Base-by-base conservation (phyloP, 495 filamentous ascomycete species). In the Talaromyces ruber region DNA sequence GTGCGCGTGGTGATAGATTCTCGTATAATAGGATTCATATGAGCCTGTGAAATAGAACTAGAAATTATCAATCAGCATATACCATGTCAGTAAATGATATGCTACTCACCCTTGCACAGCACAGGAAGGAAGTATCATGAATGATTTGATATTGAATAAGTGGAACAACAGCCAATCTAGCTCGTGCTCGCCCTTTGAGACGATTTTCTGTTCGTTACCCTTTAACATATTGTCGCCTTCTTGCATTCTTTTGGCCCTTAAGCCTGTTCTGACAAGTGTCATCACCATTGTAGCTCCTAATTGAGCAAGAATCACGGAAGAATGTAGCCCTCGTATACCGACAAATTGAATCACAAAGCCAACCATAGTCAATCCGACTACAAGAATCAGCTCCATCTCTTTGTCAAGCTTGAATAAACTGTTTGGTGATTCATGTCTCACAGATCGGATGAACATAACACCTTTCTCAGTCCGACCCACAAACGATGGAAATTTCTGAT, bases 261-360 rank as follows among this genome's bases (percentile, higher is more conserved):
- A 69, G 47, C 71, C 75, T 8, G 78, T 76, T 62, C 82, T 72
- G 3, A 81, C 60, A 18, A 74, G 50, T 8, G 79, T 69, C 81
- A 84, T 82, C 12, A 76, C 14, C 5, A 81, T 61, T 1, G 76
- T 82, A 1, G 76, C 74, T 0, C 71, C 75, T 24, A 83, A 63
- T 45, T 81, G 74, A 25, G 77, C 68, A 3, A 82, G 61, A 16
- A 75, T 76, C 6, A 79, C 74, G n/a, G 76, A 78, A 22, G 79
- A 74, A 53, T 82, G 75, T 25, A 84, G 68, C 1, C 75, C 79
- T 45, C 81, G 73, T 3, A 81, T 62, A 1, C 81, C 81, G 6
- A 79, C 65, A 61, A 84, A 84, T 63, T 84, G 80, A 6, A 74
- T 57, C 29, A 82, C 63, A 50, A 81, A 84, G 1, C 81, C 82